Evolutionary conservation across 768 basidiomycete species (phyloP), one percentile per base, ranked within the genome.

Genomic region (Mycena leptocephala): DNA sequence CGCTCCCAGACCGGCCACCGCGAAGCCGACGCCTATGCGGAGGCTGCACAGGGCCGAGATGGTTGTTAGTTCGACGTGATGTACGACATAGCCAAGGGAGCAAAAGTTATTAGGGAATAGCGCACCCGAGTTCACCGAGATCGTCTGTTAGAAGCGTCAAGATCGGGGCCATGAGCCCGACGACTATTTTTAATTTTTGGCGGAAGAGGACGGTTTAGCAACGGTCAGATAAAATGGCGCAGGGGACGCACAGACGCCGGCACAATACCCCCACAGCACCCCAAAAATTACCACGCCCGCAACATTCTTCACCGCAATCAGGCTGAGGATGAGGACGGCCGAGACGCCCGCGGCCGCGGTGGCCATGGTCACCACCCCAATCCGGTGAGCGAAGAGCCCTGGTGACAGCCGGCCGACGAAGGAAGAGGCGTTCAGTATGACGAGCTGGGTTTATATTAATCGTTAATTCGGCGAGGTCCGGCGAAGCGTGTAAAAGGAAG

Each of bases 381-480:
- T 26, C 24, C 37, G 43, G 11, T 82, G 67, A 20, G 82, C 83
- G 33, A 88, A 75, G 55, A 87, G 83, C 51, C 85, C 85, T 0
- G 85, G 80, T 5, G 84, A 78, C 0, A 88, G 43, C 41, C 88
- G 85, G 9, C 89, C 89, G 22, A 86, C 76, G n/a, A 88, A 78
- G 43, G 80, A 79, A n/a, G 82, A 82, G 6, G 80, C 85, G 69
- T 88, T 89, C 26, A 88, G 63, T 35, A 89, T 83, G 2, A 85
- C 83, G 22, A 89, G 63, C 81, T 86, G 39, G 3, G 22, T 46
- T 20, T 14, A 1, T 14, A 18, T 10, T 18, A 46, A 37, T 37
- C n/a, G 24, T n/a, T n/a, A n/a, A n/a, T n/a, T n/a, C n/a, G n/a
- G n/a, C n/a, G n/a, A n/a, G n/a, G n/a, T n/a, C n/a, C n/a, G n/a